A percentile compares a stretch with the other conserved stretches of the same genome.
phyloP scores from a whole-genome alignment of 306 rosid genomes.

The Quercus suber region DNA sequence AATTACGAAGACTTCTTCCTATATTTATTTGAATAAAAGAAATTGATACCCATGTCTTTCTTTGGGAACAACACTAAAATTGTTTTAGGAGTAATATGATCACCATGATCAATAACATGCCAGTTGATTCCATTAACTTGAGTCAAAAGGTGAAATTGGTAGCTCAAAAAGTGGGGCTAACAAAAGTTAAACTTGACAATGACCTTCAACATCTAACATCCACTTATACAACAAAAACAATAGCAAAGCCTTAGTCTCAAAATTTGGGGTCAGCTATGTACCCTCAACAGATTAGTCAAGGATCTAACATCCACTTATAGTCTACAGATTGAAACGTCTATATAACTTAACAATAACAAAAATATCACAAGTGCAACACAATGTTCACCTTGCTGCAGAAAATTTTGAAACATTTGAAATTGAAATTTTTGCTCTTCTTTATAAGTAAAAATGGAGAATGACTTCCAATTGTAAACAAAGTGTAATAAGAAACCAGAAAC shows the following conservation, averaged over 20 bases:
- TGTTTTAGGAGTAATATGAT: neutral
- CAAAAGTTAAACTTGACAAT: neutral
- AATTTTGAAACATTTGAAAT: constrained; percentile 3
- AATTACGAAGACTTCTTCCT: neutral
- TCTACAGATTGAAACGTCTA: neutral
- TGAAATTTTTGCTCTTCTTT: no score
- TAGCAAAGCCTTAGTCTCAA: no score
- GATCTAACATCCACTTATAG: neutral
- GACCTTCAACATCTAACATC: neutral
- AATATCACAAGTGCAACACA: constrained; percentile 1
- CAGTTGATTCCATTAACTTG: neutral
- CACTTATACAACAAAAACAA: neutral
- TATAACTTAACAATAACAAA: constrained; percentile 1
- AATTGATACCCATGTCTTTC: neutral
- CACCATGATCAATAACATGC: neutral
- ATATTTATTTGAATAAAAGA: neutral
- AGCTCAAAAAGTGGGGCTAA: neutral
- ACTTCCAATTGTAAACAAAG: constrained; percentile 15
- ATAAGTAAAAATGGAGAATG: neutral
- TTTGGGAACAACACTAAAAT: neutral
- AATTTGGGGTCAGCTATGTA: no score
- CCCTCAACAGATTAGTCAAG: no score
- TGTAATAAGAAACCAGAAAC: neutral
- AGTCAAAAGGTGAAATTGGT: neutral
- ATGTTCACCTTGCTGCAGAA: neutral